These are phyloP conservation scores for Phyllostachys edulis DNA, from an alignment of 176 grass and related monocot genomes.

Conservation along the genomic window DNA sequence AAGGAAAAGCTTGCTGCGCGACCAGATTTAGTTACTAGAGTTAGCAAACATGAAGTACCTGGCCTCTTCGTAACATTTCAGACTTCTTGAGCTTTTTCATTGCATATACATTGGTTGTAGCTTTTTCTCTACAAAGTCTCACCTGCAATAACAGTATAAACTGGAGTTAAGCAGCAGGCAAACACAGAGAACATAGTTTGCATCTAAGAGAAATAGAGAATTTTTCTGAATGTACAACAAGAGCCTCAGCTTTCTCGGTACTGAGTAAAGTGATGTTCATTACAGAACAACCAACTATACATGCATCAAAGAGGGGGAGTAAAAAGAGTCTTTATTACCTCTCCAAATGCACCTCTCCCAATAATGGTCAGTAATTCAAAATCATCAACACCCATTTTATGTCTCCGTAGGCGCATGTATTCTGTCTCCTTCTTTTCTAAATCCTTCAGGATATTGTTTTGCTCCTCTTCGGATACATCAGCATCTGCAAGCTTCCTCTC, in stretches of 20 bases:
- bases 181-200: slow-evolving; percentile 4
- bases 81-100: slow-evolving; percentile 89
- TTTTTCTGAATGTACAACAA: not conserved
- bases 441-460: slow-evolving; percentile 59
- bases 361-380: slow-evolving; percentile 82
- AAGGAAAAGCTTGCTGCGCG: not conserved
- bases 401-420: slow-evolving; percentile 66
- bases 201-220: not conserved
- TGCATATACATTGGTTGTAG: slow-evolving; percentile 65
- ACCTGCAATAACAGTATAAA: slow-evolving; percentile 50
- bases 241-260: slow-evolving; percentile 2
- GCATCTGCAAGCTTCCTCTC: slow-evolving; percentile 79
- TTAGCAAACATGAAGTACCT: slow-evolving; percentile 47
- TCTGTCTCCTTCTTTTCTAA: slow-evolving; percentile 73
- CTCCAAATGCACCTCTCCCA: slow-evolving; percentile 80
- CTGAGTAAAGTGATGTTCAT: slow-evolving; percentile 14
- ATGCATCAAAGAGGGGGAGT: not conserved
- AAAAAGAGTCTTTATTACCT: slow-evolving; percentile 37
- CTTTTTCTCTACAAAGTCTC: slow-evolving; percentile 73
- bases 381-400: slow-evolving; percentile 83
- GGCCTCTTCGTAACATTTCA: slow-evolving; percentile 81
- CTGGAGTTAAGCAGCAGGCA: not conserved
- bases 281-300: slow-evolving; percentile 11
- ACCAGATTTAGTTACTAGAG: slow-evolving; percentile 4
- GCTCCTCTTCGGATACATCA: slow-evolving; percentile 71